Evolutionary conservation across 768 basidiomycete species (phyloP), one percentile per base, ranked within the genome.

Genomic region (Leccinum boreale): DNA sequence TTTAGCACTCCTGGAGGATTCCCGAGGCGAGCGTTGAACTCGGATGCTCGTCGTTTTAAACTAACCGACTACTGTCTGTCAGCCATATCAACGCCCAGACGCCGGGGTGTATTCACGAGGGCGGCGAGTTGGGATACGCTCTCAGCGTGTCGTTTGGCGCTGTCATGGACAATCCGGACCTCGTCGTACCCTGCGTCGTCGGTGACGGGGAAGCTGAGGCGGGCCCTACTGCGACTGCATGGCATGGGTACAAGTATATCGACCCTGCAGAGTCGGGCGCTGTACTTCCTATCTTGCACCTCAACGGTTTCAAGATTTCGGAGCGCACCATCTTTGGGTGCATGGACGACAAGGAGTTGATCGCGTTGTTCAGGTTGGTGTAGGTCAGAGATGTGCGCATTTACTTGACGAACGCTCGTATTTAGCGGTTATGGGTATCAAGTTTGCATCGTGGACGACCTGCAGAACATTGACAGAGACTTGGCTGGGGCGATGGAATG

Each of bases 41-140:
- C 5, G 39, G 39, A 2, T 23, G n/a, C 39, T 17, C 33, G 7
- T 29, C 29, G 8, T 19, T 14, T 15, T 14, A 54, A 7, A 14
- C 49, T 65, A 21, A 63, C 28, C 1, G 9, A 15, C 2, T 2
- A 1, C 0, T 2, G 17, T 24, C n/a, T 56, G 50, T 11, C 35
- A 86, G 85, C 64, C 85, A 87, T 57, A 83, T 89, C 62, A 90
- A 92, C 58, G 89, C 92, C 0, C 84, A 91, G 71, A 93, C 91
- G 1, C 94, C 93, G 19, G 94, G 94, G 5, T 80, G 84, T 3
- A 95, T 97, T 60, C 94, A 97, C 64, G 94, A 97, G 74, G 94
- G 94, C 54, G 89, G 87, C 28, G 94, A 95, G 70, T 81, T 95
- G 14, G 93, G 94, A 8, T 96, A 95, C 62, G 92, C 92, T 4